phyloP scores from a whole-genome alignment of 2,329 filamentous ascomycete species.

The Graphilbum fragrans region DNA sequence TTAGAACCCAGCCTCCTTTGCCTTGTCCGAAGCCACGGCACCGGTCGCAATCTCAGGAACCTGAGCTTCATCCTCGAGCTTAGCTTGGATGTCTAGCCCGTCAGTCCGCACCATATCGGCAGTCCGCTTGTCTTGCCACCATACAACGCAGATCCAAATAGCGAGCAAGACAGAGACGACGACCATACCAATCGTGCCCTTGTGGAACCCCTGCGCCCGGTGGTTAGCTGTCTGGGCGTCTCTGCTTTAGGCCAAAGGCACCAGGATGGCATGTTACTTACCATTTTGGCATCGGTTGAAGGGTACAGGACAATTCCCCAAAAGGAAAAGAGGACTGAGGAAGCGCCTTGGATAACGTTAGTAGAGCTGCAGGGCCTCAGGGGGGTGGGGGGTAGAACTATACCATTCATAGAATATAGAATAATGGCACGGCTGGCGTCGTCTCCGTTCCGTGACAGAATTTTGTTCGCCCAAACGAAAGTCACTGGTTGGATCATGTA shows the following conservation, averaged over 20 bases:
- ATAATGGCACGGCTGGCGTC: neutral
- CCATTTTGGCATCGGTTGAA: neutral
- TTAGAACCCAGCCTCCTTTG: no score
- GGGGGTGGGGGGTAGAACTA: no score
- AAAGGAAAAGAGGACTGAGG: constrained; percentile 1
- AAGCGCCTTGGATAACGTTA: neutral
- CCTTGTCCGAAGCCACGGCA: no score
- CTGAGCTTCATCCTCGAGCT: no score
- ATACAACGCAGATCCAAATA: neutral
- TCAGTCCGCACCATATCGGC: neutral
- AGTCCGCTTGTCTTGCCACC: constrained; percentile 1
- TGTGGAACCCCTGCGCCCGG: neutral
- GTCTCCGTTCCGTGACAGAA: neutral
- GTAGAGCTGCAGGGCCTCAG: no score
- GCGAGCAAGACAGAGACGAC: neutral
- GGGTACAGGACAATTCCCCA: constrained; percentile 2
- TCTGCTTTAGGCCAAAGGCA: no score
- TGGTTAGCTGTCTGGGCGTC: neutral
- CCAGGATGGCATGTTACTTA: neutral
- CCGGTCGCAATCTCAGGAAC: no score
- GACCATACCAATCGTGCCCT: neutral
- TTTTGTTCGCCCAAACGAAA: neutral
- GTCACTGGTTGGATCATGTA: constrained; percentile 1
- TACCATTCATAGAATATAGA: constrained; percentile 1
- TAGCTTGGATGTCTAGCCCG: neutral